These are phyloP conservation scores for Glycine latifolia DNA, from an alignment of 306 rosid genomes.

Conservation along the genomic window DNA sequence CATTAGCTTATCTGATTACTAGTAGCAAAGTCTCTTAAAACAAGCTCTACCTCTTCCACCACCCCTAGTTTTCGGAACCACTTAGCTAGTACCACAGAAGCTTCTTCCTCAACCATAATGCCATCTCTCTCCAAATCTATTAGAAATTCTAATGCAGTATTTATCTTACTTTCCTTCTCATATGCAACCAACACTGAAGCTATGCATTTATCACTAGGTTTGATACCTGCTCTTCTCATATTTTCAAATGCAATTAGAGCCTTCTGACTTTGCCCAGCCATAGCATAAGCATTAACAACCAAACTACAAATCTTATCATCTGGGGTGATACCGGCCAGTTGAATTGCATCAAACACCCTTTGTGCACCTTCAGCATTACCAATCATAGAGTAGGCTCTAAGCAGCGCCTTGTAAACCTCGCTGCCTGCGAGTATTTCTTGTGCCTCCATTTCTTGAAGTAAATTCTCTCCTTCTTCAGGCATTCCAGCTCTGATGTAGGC, in stretches of 20 bases:
- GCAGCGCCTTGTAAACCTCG: constrained; percentile 89
- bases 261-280: constrained; percentile 67
- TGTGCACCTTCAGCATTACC: constrained; percentile 83
- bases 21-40: constrained; percentile 70
- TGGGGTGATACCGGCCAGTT: constrained; percentile 77
- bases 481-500: constrained; percentile 85
- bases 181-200: constrained; percentile 70
- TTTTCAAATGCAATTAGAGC: constrained; percentile 74
- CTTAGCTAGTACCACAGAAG: constrained; percentile 68
- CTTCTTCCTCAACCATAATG: constrained; percentile 72
- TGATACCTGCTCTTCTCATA: constrained; percentile 76
- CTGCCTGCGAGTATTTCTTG: constrained; percentile 77
- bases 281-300: constrained; percentile 70
- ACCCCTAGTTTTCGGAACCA: constrained; percentile 89
- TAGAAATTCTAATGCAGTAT: constrained; percentile 70
- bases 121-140: constrained; percentile 73
- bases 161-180: constrained; percentile 73
- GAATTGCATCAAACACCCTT: constrained; percentile 84
- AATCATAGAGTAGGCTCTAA: constrained; percentile 72
- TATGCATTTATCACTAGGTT: constrained; percentile 78
- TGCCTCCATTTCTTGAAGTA: constrained; percentile 78
- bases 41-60: constrained; percentile 78
- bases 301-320: constrained; percentile 80
- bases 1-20: constrained; percentile 47
- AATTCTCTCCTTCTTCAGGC: constrained; percentile 71